Base-by-base conservation (phyloP, 192 early-diverging fungal species). In the Dispira simplex region DNA sequence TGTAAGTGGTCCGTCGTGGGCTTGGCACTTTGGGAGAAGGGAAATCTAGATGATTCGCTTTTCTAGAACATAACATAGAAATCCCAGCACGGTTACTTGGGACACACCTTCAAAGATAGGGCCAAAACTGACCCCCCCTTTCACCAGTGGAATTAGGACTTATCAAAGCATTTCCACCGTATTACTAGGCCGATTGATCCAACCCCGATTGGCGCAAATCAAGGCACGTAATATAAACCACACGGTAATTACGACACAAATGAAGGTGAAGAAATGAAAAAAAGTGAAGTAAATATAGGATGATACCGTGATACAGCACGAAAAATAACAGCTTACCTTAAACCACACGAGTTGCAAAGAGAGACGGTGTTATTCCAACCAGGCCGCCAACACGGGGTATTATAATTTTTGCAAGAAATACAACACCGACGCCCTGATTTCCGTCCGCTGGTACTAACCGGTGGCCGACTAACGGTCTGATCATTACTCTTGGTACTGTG, bases 351-450 rank as follows among this genome's bases (percentile, higher is more conserved):
- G 64, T 78, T 78, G 70, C 76, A 78, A 52, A 78, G 76, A 39
- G 73, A 74, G 68, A 71, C 72, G 64, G 65, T 65, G 68, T 78
- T 69, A 66, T 74, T 72, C 76, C 74, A 71, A 51, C 76, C 76
- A 39, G 76, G 76, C 65, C 76, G 72, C 76, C 76, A 78, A 71
- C 76, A 78, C 62, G 76, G 76, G 43, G 76, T 78, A 47, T 70
- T 70, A 66, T 56, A 72, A 56, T 66, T 71, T 0, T 68, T 68
- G 53, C 76, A 78, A 39, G 76, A 78, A 46, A 69, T 73, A 54
- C 76, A 78, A 63, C 66, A 63, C 46, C 76, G 73, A 23, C 56
- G 25, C 11, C 11, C 11, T 18, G 11, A 12, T 18, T 47, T 47
- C 11, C 11, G 18, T 11, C 11, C 11, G 18, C 11, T 18, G 18